Base-by-base conservation (phyloP, 1,284 basidiomycete genomes). In the Chondrostereum purpureum region DNA sequence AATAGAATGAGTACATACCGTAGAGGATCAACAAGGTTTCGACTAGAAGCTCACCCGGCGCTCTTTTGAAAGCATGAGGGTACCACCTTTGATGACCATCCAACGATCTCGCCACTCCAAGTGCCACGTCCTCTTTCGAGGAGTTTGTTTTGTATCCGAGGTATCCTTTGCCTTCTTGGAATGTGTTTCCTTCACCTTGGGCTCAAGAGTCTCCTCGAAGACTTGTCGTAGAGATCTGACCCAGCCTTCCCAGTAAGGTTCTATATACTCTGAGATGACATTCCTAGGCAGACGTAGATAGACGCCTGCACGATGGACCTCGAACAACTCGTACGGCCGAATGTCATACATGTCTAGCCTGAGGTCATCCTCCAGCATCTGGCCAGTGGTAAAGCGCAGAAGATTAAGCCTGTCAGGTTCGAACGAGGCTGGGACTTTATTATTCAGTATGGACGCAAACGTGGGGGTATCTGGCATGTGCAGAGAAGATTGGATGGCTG, bases 211-310 rank as follows among this genome's bases (percentile, higher is more conserved):
- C 16, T 57, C 51, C 8, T 55, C 54, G 42, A 64, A 67, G 1
- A 75, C 64, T 8, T 73, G 64, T 5, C 81, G 68, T 16, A 86
- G 60, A 0, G 74, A 72, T 33, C 71, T 68, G 8, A 78, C 75
- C 57, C 67, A 73, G 8, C 78, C 75, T 45, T 83, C 80, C 63
- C 84, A 85, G 61, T 83, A 88, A 0, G 84, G 83, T 31, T 72
- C 66, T 12, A 76, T 62, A 52, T 88, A 88, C 1, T 68, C 64
- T n/a, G 56, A 54, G 2, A 70, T 57, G 24, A 61, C 38, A 19
- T 61, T 57, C 31, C 76, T 69, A 0, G 67, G 72, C 2, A 82
- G 65, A 0, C 60, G 57, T 8, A 70, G 67, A 43, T 72, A 50
- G 46, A 66, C 54, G 42, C 67, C 62, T 12, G 60, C 49, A 21